Percentiles rank a stretch among this genome's conserved stretches.
These are phyloP conservation scores for Galium porrigens DNA, from an alignment of 305 asterid genomes.

Conservation along the genomic window DNA sequence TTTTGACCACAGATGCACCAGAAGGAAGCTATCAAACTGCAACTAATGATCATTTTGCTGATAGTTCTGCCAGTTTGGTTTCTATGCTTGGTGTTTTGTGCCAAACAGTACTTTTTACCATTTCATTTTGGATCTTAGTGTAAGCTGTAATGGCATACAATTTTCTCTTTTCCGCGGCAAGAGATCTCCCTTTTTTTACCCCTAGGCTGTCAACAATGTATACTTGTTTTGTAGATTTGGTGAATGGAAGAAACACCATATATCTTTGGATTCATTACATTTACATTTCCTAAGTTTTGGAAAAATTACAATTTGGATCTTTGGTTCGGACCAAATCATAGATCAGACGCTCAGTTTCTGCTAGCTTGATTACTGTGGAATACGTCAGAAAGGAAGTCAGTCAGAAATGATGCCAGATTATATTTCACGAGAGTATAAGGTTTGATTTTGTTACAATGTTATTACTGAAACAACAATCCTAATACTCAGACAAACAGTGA, in stretches of 20 bases:
- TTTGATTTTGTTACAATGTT: not conserved
- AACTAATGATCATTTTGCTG: not conserved
- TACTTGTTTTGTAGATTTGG: constrained; percentile 13
- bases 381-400: not conserved
- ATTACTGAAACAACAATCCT: not conserved
- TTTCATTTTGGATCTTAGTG: constrained; percentile 25
- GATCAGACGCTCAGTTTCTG: too few species aligned
- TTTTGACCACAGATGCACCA: constrained; percentile 54
- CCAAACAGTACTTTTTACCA: constrained; percentile 16
- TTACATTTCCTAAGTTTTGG: not conserved
- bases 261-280: not conserved
- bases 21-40: constrained; percentile 40
- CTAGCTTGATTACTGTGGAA: too few species aligned
- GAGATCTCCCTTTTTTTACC: constrained; percentile 1
- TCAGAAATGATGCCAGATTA: not conserved
- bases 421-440: not conserved
- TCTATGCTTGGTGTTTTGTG: constrained; percentile 18
- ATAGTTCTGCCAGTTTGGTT: constrained; percentile 25
- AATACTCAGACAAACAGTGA: not conserved
- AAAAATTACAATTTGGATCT: not conserved
- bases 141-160: constrained; percentile 9
- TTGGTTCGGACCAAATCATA: too few species aligned
- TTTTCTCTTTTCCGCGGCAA: not conserved
- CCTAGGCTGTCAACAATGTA: constrained; percentile 13
- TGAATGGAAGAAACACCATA: not conserved